Evolutionary conservation across 2,329 filamentous ascomycete genomes (phyloP), one percentile per base, ranked within the genome.

Genomic region (Juglanconis sp.): DNA sequence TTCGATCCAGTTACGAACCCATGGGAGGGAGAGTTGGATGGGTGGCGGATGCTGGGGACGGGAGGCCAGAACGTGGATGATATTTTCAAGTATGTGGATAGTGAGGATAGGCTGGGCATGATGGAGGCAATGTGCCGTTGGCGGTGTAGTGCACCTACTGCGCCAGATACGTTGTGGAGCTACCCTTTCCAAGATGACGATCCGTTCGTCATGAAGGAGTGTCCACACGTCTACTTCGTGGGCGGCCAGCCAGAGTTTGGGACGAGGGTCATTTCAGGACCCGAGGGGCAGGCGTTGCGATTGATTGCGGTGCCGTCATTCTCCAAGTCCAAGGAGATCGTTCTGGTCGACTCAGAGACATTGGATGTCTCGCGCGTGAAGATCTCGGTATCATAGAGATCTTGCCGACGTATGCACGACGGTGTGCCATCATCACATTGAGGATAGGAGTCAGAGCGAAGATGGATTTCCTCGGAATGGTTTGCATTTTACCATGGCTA

Each of bases 181-280:
- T 99, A 98, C 71, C 95, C 95, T 0, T 99, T 96, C 75, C 93
- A 98, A 74, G 90, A 95, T 17, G 85, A 92, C 53, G 96, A 99
- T 70, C 92, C 91, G 0, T 96, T 98, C 70, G 89, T 98, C 48
- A 81, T 99, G 68, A 85, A 88, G 64, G 79, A 87, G 17, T 96
- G 91, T 64, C 95, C 95, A 2, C 94, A 99, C 69, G 79, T 99
- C 36, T 98, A 92, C 76, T 91, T 99, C 72, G 89, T 90, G 1
- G 93, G 93, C 15, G 92, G 90, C 67, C 92, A 96, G 73, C 88
- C 91, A 3, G 80, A 81, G 56, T 96, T 96, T 72, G 87, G 85
- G 55, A 93, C 89, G 3, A 84, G 82, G 35, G 73, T 88, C 1
- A 87, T 96, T 40, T 77, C 87, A 47, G 88, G 88, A 0, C 79